Conservation (phyloP, 2,329 filamentous ascomycete genomes). For the Microcera coccophila region DNA sequence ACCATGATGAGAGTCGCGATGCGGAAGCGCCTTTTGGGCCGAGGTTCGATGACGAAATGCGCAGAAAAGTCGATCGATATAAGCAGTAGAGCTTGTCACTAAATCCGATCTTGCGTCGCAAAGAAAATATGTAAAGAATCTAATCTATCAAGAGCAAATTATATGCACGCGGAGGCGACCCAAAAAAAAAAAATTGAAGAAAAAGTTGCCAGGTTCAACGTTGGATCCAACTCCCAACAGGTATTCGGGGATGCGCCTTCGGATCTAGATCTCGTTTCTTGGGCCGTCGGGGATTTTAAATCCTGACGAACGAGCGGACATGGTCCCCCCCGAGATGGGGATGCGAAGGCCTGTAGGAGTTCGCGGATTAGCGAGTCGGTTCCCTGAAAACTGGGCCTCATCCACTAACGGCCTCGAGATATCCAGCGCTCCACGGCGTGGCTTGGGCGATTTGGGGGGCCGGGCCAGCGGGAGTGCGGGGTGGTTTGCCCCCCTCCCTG, state of each 20-base stretch:
- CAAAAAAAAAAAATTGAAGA: no score
- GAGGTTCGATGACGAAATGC: conserved; percentile 16
- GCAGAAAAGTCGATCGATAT: no score
- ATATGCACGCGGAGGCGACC: no score
- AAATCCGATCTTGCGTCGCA: no score
- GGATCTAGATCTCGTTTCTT: no score
- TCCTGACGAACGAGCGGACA: neutral
- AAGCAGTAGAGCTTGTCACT: no score
- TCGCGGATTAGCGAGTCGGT: conserved; percentile 15
- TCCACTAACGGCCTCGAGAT: neutral
- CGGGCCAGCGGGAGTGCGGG: conserved; percentile 25
- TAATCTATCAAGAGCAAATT: no score
- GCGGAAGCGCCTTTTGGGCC: conserved; percentile 19
- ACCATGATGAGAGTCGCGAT: conserved; percentile 31
- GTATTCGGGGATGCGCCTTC: neutral
- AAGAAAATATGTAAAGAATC: no score
- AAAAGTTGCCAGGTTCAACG: neutral
- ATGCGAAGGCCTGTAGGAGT: conserved; percentile 17
- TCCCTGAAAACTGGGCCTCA: neutral
- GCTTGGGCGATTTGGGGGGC: conserved; percentile 14
- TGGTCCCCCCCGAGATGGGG: neutral
- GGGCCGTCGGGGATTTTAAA: neutral
- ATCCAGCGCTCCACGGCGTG: neutral
- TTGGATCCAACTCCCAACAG: no score
- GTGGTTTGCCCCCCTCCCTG: no score